Percentiles rank a stretch among this genome's conserved stretches.
These are phyloP conservation scores for Neurospora sp. DNA, from an alignment of 495 filamentous ascomycete species.

Conservation along the genomic window DNA sequence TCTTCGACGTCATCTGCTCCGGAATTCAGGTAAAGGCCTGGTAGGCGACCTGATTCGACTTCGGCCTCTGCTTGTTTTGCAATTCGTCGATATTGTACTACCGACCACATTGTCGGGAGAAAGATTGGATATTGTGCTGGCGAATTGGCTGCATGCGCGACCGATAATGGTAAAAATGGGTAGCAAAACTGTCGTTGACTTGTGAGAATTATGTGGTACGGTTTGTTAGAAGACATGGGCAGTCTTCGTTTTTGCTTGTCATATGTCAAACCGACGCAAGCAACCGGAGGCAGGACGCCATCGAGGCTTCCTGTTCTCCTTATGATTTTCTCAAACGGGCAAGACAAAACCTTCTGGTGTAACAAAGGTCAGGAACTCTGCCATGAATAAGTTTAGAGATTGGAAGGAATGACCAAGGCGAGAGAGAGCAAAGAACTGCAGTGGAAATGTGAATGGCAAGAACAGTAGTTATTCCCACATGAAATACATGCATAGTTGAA, in stretches of 20 bases:
- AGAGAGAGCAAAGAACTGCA: neutral
- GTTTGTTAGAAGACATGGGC: neutral
- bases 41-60: neutral
- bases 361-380: neutral
- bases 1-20: neutral
- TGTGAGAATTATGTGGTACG: neutral
- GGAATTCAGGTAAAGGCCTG: neutral
- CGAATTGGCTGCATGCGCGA: neutral
- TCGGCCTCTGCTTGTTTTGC: neutral
- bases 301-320: neutral
- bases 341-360: too few species aligned
- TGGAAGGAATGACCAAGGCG: neutral
- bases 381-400: neutral
- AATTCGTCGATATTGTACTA: conserved; percentile 5
- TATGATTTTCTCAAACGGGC: neutral
- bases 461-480: neutral
- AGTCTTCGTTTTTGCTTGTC: neutral
- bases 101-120: conserved; percentile 2
- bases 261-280: neutral
- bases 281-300: neutral
- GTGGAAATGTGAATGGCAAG: neutral
- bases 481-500: neutral
- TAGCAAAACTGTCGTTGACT: neutral
- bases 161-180: neutral
- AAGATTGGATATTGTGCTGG: neutral